Evolutionary conservation across 441 rosid species (phyloP).

Genomic region (Daphne laureola): DNA sequence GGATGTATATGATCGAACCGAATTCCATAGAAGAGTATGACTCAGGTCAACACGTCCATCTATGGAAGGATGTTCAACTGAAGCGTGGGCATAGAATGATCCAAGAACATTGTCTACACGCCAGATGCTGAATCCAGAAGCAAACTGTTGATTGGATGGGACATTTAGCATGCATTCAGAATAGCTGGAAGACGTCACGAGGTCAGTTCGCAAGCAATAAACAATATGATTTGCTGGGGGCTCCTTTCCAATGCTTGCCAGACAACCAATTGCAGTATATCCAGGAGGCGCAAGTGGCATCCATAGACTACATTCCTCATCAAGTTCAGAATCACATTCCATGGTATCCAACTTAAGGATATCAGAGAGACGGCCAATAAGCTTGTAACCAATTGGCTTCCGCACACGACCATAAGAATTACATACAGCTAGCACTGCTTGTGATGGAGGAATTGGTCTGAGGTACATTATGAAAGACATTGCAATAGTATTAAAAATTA

Average conservation of each 20-base stretch:
- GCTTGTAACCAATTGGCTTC: constrained; percentile 77
- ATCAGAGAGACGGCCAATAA: constrained; percentile 62
- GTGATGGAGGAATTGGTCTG: constrained; percentile 98
- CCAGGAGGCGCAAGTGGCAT: constrained; percentile 96
- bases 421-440: constrained; percentile 91
- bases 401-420: constrained; percentile 96
- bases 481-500: neutral
- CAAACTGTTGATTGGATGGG: constrained; percentile 35
- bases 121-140: constrained; percentile 96
- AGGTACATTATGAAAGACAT: constrained; percentile 16
- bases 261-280: constrained; percentile 85
- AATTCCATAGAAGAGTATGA: constrained; percentile 77
- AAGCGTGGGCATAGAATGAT: constrained; percentile 82
- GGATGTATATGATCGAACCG: constrained; percentile 37
- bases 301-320: constrained; percentile 86
- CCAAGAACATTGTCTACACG: constrained; percentile 90
- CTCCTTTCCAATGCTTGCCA: constrained; percentile 71
- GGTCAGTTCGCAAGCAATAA: constrained; percentile 90
- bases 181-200: constrained; percentile 79
- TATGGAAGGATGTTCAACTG: constrained; percentile 55
- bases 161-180: constrained; percentile 75
- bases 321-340: constrained; percentile 33
- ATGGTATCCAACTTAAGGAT: constrained; percentile 42
- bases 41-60: constrained; percentile 53
- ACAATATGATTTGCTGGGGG: constrained; percentile 84